These are phyloP conservation scores for Fonsecaea nubica DNA, from an alignment of 2,329 filamentous ascomycete genomes.

Conservation along the genomic window DNA sequence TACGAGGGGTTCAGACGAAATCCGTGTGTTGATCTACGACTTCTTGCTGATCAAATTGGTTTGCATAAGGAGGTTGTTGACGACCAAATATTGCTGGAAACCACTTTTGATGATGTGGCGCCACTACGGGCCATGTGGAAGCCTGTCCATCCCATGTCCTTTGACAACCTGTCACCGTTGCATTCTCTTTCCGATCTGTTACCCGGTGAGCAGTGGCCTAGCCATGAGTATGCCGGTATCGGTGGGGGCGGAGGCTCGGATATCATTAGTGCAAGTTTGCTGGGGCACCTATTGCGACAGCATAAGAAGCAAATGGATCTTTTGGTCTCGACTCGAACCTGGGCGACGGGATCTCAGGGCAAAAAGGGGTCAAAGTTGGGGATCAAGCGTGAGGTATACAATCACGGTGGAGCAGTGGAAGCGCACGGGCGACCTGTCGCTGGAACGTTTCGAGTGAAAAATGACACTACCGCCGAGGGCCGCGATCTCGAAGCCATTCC, in stretches of 20 bases:
- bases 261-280: conserved; percentile 38
- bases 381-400: conserved; percentile 37
- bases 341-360: conserved; percentile 39
- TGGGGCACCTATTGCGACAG: conserved; percentile 34
- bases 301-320: conserved; percentile 35
- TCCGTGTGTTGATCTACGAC: conserved; percentile 29
- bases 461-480: conserved; percentile 35
- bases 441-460: conserved; percentile 35
- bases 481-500: conserved; percentile 39
- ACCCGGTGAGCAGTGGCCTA: conserved; percentile 29
- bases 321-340: conserved; percentile 38
- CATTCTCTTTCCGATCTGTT: conserved; percentile 28
- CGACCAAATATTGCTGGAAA: conserved; percentile 29
- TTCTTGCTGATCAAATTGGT: conserved; percentile 24
- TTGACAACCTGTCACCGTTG: conserved; percentile 32
- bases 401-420: conserved; percentile 34
- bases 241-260: conserved; percentile 40
- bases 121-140: conserved; percentile 23
- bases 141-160: conserved; percentile 30
- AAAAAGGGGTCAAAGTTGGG: conserved; percentile 37
- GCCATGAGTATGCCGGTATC: conserved; percentile 35
- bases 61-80: conserved; percentile 16
- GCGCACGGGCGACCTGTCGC: conserved; percentile 29
- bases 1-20: conserved; percentile 25
- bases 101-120: conserved; percentile 9